Percentiles rank a stretch among this genome's conserved stretches.
phyloP scores from a whole-genome alignment of 768 basidiomycete genomes.

The Boletellus ananiceps region DNA sequence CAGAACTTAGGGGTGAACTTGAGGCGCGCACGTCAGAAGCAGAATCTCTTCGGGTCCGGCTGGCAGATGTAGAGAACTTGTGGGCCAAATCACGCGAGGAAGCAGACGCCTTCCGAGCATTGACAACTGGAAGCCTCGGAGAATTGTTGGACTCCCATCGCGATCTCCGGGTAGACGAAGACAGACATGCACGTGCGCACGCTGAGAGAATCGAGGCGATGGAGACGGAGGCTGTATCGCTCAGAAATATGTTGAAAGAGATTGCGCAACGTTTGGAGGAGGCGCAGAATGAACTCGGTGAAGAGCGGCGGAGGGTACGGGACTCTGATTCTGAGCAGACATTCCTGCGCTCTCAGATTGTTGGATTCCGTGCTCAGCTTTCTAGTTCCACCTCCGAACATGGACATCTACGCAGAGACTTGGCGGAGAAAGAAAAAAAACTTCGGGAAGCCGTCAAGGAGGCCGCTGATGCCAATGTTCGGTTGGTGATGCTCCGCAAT shows the following conservation, averaged over 20 bases:
- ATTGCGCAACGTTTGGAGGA: slow-evolving; percentile 68
- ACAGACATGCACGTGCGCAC: slow-evolving; percentile 67
- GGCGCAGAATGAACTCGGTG: slow-evolving; percentile 54
- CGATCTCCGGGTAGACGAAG: slow-evolving; percentile 80
- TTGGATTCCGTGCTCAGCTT: slow-evolving; percentile 69
- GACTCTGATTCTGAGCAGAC: slow-evolving; percentile 64
- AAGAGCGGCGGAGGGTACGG: slow-evolving; percentile 61
- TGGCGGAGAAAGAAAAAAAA: slow-evolving; percentile 60
- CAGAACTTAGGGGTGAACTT: slow-evolving; percentile 76
- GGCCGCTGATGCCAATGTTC: slow-evolving; percentile 64
- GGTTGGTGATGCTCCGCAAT: slow-evolving; percentile 74
- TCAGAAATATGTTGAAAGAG: slow-evolving; percentile 80
- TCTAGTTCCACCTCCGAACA: slow-evolving; percentile 63
- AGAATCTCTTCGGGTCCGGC: slow-evolving; percentile 58
- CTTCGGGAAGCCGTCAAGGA: slow-evolving; percentile 62
- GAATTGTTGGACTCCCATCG: slow-evolving; percentile 85
- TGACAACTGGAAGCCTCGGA: slow-evolving; percentile 83
- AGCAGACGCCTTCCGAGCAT: slow-evolving; percentile 81
- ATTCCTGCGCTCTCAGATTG: slow-evolving; percentile 65
- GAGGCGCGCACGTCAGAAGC: slow-evolving; percentile 71
- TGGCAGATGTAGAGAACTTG: slow-evolving; percentile 81
- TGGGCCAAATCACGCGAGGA: slow-evolving; percentile 93
- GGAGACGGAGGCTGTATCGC: slow-evolving; percentile 68
- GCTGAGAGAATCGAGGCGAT: slow-evolving; percentile 78
- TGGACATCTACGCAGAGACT: slow-evolving; percentile 65